Percentiles rank a stretch among this genome's conserved stretches.
Evolutionary conservation across 78 protist genomes (phyloP).

Genomic region (Dictyostelium purpureum): DNA sequence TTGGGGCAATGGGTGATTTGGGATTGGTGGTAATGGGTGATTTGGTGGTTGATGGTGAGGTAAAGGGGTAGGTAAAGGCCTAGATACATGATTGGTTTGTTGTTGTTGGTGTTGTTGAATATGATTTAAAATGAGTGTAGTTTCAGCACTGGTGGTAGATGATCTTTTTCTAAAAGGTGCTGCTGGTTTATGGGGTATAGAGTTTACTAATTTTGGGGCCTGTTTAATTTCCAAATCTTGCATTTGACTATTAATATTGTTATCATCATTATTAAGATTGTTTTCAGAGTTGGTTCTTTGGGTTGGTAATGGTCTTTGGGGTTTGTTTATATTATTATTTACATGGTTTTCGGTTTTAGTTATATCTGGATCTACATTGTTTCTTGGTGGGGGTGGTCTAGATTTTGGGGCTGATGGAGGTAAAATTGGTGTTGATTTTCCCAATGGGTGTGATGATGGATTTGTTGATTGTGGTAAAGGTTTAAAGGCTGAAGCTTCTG

Average conservation of each 20-base stretch:
- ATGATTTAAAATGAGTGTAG: background rate
- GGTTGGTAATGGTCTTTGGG: background rate
- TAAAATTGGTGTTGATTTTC: background rate
- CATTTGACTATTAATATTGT: background rate
- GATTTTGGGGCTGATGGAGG: background rate
- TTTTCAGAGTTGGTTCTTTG: background rate
- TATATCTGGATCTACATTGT: background rate
- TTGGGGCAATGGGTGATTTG: background rate
- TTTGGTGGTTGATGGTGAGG: background rate
- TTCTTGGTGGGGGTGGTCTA: background rate
- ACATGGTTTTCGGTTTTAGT: background rate
- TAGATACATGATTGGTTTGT: too few species aligned
- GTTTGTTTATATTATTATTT: background rate
- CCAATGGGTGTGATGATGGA: background rate
- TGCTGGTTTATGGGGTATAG: constrained; percentile 10
- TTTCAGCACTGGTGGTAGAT: background rate
- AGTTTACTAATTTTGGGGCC: background rate
- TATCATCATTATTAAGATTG: too few species aligned
- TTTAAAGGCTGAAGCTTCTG: background rate
- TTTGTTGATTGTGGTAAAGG: background rate
- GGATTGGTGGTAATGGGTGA: background rate
- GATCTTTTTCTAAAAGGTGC: constrained; percentile 38
- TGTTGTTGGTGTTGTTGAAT: too few species aligned
- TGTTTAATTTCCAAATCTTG: background rate
- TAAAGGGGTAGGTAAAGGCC: too few species aligned